phyloP scores from a whole-genome alignment of 208 protist genomes.

The Phytomonas sp. region DNA sequence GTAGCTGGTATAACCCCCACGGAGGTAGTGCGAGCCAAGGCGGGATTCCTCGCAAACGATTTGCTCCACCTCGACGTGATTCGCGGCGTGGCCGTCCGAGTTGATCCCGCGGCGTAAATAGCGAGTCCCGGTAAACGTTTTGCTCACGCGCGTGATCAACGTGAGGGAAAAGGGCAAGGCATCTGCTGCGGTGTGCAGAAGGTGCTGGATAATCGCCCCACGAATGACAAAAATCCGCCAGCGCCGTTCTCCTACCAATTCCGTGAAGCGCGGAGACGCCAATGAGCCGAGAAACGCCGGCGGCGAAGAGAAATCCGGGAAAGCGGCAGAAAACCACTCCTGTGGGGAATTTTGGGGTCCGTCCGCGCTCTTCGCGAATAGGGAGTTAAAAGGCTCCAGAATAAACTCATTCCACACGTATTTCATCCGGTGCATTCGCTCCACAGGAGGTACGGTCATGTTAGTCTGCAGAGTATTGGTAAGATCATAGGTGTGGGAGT shows the following conservation, averaged over 20 bases:
- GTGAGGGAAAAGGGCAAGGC: slow-evolving; percentile 30
- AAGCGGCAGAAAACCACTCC: slow-evolving; percentile 1
- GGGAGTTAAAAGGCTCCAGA: slow-evolving; percentile 34
- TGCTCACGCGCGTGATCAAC: slow-evolving; percentile 89
- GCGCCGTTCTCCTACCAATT: slow-evolving; percentile 4
- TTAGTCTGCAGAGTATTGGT: slow-evolving; percentile 93
- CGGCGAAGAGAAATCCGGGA: neutral
- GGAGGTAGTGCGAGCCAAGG: neutral
- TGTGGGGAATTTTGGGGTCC: neutral
- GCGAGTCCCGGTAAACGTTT: slow-evolving; percentile 90
- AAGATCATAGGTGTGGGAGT: slow-evolving; percentile 94
- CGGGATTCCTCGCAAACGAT: slow-evolving; percentile 61
- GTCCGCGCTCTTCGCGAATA: neutral
- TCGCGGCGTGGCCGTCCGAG: slow-evolving; percentile 71
- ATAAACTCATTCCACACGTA: slow-evolving; percentile 88
- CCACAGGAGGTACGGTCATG: slow-evolving; percentile 42
- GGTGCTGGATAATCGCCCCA: slow-evolving; percentile 28
- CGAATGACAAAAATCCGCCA: slow-evolving; percentile 29
- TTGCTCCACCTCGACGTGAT: slow-evolving; percentile 88
- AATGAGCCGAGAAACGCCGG: neutral
- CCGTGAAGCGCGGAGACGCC: slow-evolving; percentile 6
- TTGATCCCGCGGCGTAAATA: slow-evolving; percentile 94
- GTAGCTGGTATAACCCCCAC: slow-evolving; percentile 26
- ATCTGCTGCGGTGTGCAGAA: slow-evolving; percentile 4
- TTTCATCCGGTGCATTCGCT: slow-evolving; percentile 26